Conservation (phyloP, 164 flowering plant genomes). For the Cinnamomum micranthum region DNA sequence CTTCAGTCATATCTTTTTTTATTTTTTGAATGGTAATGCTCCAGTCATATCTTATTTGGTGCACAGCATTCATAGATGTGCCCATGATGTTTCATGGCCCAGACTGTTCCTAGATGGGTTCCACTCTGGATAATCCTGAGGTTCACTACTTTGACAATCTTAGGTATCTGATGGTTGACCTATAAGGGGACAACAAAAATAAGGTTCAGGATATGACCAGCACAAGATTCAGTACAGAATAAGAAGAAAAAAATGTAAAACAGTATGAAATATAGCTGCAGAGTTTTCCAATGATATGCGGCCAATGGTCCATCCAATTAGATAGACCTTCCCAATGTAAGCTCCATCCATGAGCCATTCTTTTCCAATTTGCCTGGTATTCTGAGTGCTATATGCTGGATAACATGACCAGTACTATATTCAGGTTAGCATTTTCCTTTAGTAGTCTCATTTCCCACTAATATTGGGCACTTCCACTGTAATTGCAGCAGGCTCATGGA, state of each 20-base stretch:
- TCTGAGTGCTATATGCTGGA: neutral
- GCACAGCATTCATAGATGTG: no score
- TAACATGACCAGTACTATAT: neutral
- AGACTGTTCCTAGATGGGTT: no score
- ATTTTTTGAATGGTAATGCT: neutral
- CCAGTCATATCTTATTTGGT: neutral
- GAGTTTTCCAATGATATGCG: neutral
- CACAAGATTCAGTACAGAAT: neutral
- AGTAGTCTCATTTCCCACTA: neutral
- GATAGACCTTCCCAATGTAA: neutral
- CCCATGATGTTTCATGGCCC: no score
- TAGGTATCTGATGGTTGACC: neutral
- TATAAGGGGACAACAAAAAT: neutral
- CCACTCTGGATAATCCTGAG: no score
- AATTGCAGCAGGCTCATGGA: constrained; percentile 68
- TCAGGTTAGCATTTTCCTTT: neutral
- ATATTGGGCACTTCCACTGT: constrained; percentile 1
- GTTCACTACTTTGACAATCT: neutral
- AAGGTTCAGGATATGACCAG: no score
- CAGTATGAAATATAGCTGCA: neutral
- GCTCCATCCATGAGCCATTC: neutral
- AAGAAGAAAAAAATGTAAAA: neutral
- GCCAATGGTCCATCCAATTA: neutral
- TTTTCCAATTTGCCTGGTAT: neutral
- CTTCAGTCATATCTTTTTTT: no score